Percentiles rank a stretch among this genome's conserved stretches.
Evolutionary conservation across 1,284 basidiomycete species (phyloP).

Genomic region (Volvariella volvacea): DNA sequence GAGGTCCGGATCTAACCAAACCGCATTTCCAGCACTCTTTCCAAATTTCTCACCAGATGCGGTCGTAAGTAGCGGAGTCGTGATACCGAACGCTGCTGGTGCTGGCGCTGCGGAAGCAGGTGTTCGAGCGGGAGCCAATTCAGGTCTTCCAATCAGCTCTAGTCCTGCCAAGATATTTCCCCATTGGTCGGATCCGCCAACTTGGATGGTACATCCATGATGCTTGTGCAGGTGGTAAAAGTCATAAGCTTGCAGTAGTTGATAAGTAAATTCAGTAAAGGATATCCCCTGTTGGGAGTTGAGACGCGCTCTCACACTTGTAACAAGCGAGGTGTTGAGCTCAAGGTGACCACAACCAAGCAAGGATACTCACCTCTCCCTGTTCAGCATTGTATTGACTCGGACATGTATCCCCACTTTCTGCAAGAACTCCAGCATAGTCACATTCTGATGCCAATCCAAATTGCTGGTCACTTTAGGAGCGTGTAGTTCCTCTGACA

Average conservation of each 20-base stretch:
- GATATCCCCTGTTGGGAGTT: conserved; percentile 79
- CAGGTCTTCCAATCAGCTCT: conserved; percentile 71
- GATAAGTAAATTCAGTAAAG: conserved; percentile 97
- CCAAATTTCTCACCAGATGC: conserved; percentile 93
- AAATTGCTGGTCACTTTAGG: conserved; percentile 76
- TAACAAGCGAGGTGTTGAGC: conserved; percentile 1
- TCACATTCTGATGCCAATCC: conserved; percentile 73
- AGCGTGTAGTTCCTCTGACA: conserved; percentile 12
- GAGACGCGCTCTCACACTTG: conserved; percentile 84
- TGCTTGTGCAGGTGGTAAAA: conserved; percentile 75
- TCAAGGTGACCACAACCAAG: background rate
- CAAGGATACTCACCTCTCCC: conserved; percentile 67
- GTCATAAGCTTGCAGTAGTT: conserved; percentile 95
- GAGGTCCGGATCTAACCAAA: conserved; percentile 77
- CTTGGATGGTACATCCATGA: conserved; percentile 76
- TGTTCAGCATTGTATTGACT: conserved; percentile 85
- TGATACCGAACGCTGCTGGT: conserved; percentile 71
- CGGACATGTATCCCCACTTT: conserved; percentile 77
- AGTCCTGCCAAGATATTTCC: conserved; percentile 96
- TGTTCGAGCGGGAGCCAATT: conserved; percentile 11
- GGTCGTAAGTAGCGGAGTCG: conserved; percentile 91
- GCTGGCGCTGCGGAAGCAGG: conserved; percentile 10
- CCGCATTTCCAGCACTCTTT: conserved; percentile 93
- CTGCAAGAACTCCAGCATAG: conserved; percentile 81
- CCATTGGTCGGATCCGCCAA: conserved; percentile 98